Evolutionary conservation across 164 flowering plant species (phyloP), one percentile per base, ranked within the genome.

Genomic region (Magnolia kwangsiensis): DNA sequence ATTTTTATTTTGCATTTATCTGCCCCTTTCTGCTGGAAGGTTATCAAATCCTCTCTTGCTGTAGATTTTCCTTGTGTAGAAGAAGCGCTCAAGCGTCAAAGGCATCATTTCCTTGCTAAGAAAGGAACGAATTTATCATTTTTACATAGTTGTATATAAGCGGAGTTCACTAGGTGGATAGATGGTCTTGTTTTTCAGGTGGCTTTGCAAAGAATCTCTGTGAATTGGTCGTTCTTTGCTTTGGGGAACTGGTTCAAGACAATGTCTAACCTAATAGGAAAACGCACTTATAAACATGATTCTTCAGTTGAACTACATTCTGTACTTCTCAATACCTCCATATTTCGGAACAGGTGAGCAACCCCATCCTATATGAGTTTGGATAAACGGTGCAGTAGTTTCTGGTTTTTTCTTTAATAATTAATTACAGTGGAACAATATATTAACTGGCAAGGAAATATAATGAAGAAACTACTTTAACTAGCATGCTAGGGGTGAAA

Each of bases 311-410:
- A 91, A 74, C 82, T 90, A 77, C 94, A 92, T 75, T 87, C 90
- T 84, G 78, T 92, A 73, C 88, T 86, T 79, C 91, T 96, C 24
- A 87, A 93, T 81, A 92, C 92, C 72, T 90, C 98, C n/a, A n/a
- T n/a, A n/a, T n/a, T n/a, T n/a, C n/a, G n/a, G n/a, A n/a, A n/a
- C n/a, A n/a, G n/a, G n/a, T 91, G 84, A 81, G 70, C 19, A 72
- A 31, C 23, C 19, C 23, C 18, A 70, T 73, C 16, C 24, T 50
- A 29, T 8, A 61, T 27, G 4, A 67, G 45, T 29, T 24, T 29
- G 5, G 23, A 64, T 64, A 19, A 19, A 64, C 21, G 3, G 8
- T 64, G n/a, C n/a, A n/a, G 21, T 64, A 13, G 5, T 64, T 16
- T 8, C 24, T 23, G 27, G 16, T 67, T 67, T 13, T 67, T 67